A percentile compares a stretch with the other conserved stretches of the same genome.
These are phyloP conservation scores for Pseudogymnoascus sp. DNA, from an alignment of 2,329 filamentous ascomycete species.

Conservation along the genomic window DNA sequence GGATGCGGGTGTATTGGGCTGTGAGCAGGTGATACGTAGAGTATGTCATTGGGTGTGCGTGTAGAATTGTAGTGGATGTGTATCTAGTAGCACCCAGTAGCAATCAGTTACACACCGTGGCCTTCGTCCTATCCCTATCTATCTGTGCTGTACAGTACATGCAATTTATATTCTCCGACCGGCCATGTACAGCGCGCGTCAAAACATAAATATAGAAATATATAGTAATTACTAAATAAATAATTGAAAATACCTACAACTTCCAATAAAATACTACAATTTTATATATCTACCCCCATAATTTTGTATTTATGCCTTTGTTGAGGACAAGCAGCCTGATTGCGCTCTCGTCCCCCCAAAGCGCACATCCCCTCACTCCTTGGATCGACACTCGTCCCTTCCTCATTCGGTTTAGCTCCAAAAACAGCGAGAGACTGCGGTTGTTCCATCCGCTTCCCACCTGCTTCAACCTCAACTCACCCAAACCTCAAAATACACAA, in stretches of 20 bases:
- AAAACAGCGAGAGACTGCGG: conserved; percentile 10
- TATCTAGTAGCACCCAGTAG: neutral
- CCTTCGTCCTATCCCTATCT: neutral
- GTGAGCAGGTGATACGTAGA: conserved; percentile 3
- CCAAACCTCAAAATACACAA: conserved; percentile 12
- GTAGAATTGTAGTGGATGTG: neutral
- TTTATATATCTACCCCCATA: neutral
- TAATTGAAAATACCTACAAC: neutral
- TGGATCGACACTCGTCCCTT: neutral
- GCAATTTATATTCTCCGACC: conserved; percentile 7
- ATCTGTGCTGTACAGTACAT: neutral
- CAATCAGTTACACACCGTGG: neutral
- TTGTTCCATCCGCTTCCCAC: conserved; percentile 22
- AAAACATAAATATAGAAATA: neutral
- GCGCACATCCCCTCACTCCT: neutral
- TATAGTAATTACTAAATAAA: neutral
- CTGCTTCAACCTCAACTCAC: conserved; percentile 19
- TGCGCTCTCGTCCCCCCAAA: neutral
- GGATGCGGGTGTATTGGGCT: neutral
- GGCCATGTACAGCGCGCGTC: neutral
- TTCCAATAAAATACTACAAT: neutral
- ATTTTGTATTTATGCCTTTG: neutral
- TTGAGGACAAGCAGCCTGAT: neutral
- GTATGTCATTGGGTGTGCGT: conserved; percentile 2
- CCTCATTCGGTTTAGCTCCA: neutral